phyloP scores from a whole-genome alignment of 805 yeast genomes.

The Starmera amethionina region DNA sequence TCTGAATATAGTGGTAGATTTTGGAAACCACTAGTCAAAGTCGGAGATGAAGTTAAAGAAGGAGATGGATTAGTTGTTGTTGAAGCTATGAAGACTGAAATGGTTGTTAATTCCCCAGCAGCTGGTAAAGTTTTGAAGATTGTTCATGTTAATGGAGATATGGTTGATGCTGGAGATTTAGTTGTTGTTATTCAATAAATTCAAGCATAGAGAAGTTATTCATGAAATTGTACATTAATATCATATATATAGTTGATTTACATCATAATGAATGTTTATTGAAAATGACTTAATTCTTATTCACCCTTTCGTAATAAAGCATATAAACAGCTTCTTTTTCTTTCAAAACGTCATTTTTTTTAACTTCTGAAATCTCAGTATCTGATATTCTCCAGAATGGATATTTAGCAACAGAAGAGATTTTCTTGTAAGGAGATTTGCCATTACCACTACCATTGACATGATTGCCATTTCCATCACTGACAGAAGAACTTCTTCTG shows the following conservation, averaged over 20 bases:
- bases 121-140: slow-evolving; percentile 67
- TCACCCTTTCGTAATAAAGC: slow-evolving; percentile 61
- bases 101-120: slow-evolving; percentile 69
- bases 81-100: slow-evolving; percentile 98
- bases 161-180: slow-evolving; percentile 94
- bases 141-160: slow-evolving; percentile 79
- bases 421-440: slow-evolving; percentile 35
- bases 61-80: slow-evolving; percentile 83
- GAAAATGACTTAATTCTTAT: too few species aligned
- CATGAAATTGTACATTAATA: neutral
- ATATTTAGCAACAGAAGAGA: slow-evolving; percentile 42
- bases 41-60: slow-evolving; percentile 61
- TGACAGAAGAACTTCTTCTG: slow-evolving; percentile 13
- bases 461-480: neutral
- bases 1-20: slow-evolving; percentile 96
- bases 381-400: slow-evolving; percentile 89
- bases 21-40: slow-evolving; percentile 84
- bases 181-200: slow-evolving; percentile 66
- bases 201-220: neutral
- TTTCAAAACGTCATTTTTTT: slow-evolving; percentile 43
- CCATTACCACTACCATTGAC: slow-evolving; percentile 3
- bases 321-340: slow-evolving; percentile 78
- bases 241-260: neutral
- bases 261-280: too few species aligned
- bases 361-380: slow-evolving; percentile 53